Evolutionary conservation across 345 rosid genomes (phyloP), one percentile per base, ranked within the genome.

Genomic region (Nasturtium officinale): DNA sequence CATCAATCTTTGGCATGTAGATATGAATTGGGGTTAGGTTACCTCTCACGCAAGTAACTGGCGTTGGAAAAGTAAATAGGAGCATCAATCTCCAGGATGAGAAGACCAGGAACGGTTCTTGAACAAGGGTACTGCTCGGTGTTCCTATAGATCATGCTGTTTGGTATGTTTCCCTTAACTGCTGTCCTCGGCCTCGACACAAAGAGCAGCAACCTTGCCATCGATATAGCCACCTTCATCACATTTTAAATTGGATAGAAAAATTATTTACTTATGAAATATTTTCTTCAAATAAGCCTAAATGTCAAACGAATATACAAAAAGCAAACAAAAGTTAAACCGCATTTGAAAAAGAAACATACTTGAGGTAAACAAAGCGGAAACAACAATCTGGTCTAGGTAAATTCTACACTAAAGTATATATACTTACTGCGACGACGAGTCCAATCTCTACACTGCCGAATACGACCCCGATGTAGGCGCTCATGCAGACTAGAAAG

Each of bases 1-100:
- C 58, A n/a, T 58, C 10, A 15, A 30, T 43, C 57, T 1, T 52
- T 17, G 32, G 15, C 26, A 11, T 23, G 38, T 21, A 45, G 10
- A 16, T 66, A 42, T 40, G 28, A 29, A 21, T 13, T 26, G 16
- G 20, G 35, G 46, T 43, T 60, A 75, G 35, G 37, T 37, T 78
- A 87, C 99, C 96, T 87, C 72, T 95, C 99, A 78, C 99, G 90
- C 61, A 95, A 81, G 84, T 95, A 95, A 85, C 85, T 80, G 23
- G 99, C 80, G 80, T 92, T 95, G 37, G 97, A 83, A 77, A 95
- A 95, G 80, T 87, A 87, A 70, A 95, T 86, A 4, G 98, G 90
- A 6, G 89, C 87, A 74, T 85, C 94, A n/a, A 95, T 89, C 77
- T 92, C 89, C 55, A 95, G 87, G 52, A 95, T 84, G 43, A 95